These are phyloP conservation scores for Bipolaris cookei DNA, from an alignment of 2,329 filamentous ascomycete species.

Conservation along the genomic window DNA sequence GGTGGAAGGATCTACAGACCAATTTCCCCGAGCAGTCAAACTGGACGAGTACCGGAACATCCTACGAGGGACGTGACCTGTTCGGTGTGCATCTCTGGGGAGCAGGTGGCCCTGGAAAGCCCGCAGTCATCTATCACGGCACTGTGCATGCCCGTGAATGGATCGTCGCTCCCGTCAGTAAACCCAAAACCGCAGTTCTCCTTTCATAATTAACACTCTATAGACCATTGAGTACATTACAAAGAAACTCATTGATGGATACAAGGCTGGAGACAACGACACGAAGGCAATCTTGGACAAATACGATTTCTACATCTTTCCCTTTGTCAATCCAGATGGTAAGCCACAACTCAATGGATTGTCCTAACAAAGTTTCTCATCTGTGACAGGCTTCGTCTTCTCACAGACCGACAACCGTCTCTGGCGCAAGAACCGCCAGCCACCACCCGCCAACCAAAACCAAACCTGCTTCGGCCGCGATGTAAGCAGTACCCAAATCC, in stretches of 20 bases:
- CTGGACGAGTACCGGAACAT: constrained; percentile 38
- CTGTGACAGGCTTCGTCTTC: constrained; percentile 39
- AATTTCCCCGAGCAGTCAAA: constrained; percentile 38
- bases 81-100: constrained; percentile 45
- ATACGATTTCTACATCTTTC: constrained; percentile 45
- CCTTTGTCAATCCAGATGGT: constrained; percentile 44
- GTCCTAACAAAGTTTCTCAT: background rate
- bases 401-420: constrained; percentile 43
- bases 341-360: background rate
- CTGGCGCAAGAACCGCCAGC: constrained; percentile 46
- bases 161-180: constrained; percentile 52
- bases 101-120: constrained; percentile 39
- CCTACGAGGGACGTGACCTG: constrained; percentile 41
- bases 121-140: constrained; percentile 41
- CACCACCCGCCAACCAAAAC: constrained; percentile 34
- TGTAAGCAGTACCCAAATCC: constrained; percentile 19
- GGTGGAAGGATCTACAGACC: constrained; percentile 34
- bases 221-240: constrained; percentile 38
- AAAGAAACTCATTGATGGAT: constrained; percentile 36
- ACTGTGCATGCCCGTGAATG: constrained; percentile 45
- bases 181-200: background rate
- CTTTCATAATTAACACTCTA: background rate
- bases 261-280: constrained; percentile 33
- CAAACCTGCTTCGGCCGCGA: constrained; percentile 42
- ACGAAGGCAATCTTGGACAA: constrained; percentile 42